These are phyloP conservation scores for Butyriboletus regius DNA, from an alignment of 1,284 basidiomycete genomes.

Conservation along the genomic window DNA sequence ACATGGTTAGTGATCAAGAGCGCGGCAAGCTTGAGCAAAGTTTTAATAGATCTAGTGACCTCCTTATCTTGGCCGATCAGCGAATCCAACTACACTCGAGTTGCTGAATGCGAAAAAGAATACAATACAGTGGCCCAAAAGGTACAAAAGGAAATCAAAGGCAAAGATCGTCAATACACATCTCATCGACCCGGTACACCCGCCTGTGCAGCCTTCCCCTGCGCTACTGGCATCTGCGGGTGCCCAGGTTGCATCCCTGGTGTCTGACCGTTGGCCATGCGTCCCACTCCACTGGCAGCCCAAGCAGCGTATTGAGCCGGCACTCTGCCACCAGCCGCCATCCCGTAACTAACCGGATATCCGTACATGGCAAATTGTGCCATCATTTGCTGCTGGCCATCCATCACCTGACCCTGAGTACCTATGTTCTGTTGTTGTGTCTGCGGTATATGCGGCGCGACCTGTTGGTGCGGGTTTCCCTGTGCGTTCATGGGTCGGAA, in stretches of 20 bases:
- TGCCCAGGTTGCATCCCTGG: conserved; percentile 29
- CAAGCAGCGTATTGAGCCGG: conserved; percentile 27
- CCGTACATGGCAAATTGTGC: conserved; percentile 31
- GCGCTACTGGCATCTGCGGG: conserved; percentile 29
- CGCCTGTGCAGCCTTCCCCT: conserved; percentile 35
- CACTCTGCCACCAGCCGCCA: conserved; percentile 20
- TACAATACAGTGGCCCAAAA: conserved; percentile 13
- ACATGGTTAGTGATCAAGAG: conserved; percentile 24
- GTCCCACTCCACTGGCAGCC: conserved; percentile 23
- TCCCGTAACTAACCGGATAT: conserved; percentile 28
- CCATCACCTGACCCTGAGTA: conserved; percentile 21
- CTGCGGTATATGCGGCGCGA: conserved; percentile 19
- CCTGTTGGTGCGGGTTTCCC: conserved; percentile 23
- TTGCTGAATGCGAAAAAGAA: not conserved
- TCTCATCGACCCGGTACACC: conserved; percentile 35
- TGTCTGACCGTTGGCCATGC: conserved; percentile 29
- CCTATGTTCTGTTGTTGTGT: conserved; percentile 21
- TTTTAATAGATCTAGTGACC: conserved; percentile 2
- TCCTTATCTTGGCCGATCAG: conserved; percentile 22
- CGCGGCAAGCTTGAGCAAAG: not conserved
- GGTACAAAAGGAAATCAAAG: conserved; percentile 6
- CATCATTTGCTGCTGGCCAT: conserved; percentile 29
- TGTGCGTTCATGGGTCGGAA: conserved; percentile 22
- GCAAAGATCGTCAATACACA: conserved; percentile 3
- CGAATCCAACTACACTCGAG: conserved; percentile 5